Evolutionary conservation across 202 grass and related monocot genomes (phyloP).

Genomic region (Schoenoplectus triqueter): DNA sequence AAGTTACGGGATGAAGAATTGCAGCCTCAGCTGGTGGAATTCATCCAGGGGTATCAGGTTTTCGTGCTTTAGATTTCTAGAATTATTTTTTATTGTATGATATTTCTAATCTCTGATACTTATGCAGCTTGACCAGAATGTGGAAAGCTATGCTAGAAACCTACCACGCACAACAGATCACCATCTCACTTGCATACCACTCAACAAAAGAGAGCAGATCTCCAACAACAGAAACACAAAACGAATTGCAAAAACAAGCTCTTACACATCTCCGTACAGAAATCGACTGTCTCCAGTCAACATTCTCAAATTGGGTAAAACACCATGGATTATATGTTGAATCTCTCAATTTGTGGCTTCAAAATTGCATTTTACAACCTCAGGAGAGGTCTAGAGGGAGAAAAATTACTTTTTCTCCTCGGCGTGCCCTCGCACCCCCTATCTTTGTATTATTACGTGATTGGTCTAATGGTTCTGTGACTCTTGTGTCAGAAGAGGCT

Average conservation of each 20-base stretch:
- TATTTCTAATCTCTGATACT: background rate
- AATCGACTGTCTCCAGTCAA: constrained; percentile 48
- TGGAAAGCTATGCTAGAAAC: constrained; percentile 69
- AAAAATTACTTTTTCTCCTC: constrained; percentile 48
- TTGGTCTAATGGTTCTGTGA: constrained; percentile 44
- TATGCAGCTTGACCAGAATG: constrained; percentile 58
- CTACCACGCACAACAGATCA: constrained; percentile 60
- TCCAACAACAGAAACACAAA: constrained; percentile 36
- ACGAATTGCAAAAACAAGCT: constrained; percentile 43
- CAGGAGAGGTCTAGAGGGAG: constrained; percentile 49
- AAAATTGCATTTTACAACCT: constrained; percentile 59
- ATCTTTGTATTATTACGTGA: constrained; percentile 63
- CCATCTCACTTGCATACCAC: constrained; percentile 54
- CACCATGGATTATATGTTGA: constrained; percentile 57
- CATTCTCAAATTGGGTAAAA: constrained; percentile 54
- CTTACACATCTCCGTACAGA: constrained; percentile 49
- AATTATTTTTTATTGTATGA: background rate
- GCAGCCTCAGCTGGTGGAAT: constrained; percentile 69
- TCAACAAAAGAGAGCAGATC: constrained; percentile 38
- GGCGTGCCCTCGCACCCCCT: constrained; percentile 55
- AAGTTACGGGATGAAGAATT: constrained; percentile 74
- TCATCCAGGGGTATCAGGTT: constrained; percentile 59
- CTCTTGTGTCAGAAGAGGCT: constrained; percentile 45
- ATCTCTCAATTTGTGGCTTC: constrained; percentile 60
- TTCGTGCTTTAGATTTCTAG: background rate